Conservation (phyloP, 176 grass and related monocot genomes). For the Musa troglodytarum region DNA sequence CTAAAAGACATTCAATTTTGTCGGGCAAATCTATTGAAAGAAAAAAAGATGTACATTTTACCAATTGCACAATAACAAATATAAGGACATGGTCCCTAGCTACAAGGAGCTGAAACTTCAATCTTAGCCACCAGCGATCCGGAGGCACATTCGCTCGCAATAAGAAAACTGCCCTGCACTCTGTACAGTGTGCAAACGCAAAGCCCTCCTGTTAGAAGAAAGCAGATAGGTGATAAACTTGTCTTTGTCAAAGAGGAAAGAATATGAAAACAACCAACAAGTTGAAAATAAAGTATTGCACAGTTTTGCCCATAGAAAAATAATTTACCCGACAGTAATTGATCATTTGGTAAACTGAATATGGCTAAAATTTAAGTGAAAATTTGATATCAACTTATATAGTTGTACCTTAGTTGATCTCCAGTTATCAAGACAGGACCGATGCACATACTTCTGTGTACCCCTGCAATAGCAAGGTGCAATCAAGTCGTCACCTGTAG, state of each 20-base stretch:
- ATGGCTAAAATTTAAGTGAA: not conserved
- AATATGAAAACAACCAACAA: not conserved
- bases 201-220: slow-evolving; percentile 80
- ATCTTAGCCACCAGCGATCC: slow-evolving; percentile 80
- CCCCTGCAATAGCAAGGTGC: slow-evolving; percentile 83
- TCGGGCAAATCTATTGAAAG: not conserved
- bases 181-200: slow-evolving; percentile 98
- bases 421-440: slow-evolving; percentile 94
- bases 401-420: slow-evolving; percentile 83
- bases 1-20: too few species aligned
- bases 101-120: slow-evolving; percentile 90
- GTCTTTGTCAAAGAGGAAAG: not conserved
- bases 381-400: not conserved
- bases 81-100: slow-evolving; percentile 90
- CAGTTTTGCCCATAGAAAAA: not conserved
- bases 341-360: not conserved
- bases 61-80: slow-evolving; percentile 87
- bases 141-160: slow-evolving; percentile 90
- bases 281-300: not conserved
- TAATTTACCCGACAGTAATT: not conserved
- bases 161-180: slow-evolving; percentile 79
- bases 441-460: slow-evolving; percentile 94
- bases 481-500: slow-evolving; percentile 77
- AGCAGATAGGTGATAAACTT: not conserved
- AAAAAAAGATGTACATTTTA: slow-evolving; percentile 20